These are phyloP conservation scores for Juglanconis sp. DNA, from an alignment of 2,329 filamentous ascomycete species.

Conservation along the genomic window DNA sequence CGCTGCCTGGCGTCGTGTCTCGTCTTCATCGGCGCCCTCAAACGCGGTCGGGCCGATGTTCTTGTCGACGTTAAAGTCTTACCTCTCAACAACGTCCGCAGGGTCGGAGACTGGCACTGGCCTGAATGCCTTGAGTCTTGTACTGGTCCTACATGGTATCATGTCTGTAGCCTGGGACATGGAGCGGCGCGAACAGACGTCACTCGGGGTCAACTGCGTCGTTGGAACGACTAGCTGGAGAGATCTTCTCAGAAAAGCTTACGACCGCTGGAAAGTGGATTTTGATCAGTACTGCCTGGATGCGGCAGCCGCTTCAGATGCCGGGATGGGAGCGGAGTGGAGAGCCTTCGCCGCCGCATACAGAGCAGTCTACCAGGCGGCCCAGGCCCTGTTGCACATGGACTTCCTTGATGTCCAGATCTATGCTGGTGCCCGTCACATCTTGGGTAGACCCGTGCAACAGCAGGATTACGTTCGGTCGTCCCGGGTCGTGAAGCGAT, in stretches of 20 bases:
- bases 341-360: slow-evolving; percentile 46
- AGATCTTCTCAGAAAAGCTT: slow-evolving; percentile 47
- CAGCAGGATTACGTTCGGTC: slow-evolving; percentile 47
- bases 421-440: slow-evolving; percentile 56
- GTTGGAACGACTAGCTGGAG: slow-evolving; percentile 39
- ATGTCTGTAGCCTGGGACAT: slow-evolving; percentile 64
- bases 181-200: slow-evolving; percentile 59
- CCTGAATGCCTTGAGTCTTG: slow-evolving; percentile 49
- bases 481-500: slow-evolving; percentile 48
- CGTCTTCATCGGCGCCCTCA: not conserved
- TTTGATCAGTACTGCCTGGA: slow-evolving; percentile 50
- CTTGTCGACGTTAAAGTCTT: slow-evolving; percentile 52
- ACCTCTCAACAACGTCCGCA: slow-evolving; percentile 43
- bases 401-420: slow-evolving; percentile 62
- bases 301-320: slow-evolving; percentile 15
- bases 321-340: slow-evolving; percentile 34
- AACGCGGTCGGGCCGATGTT: slow-evolving; percentile 44
- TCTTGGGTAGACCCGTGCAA: slow-evolving; percentile 53
- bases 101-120: slow-evolving; percentile 30
- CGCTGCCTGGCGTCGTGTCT: not conserved
- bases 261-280: slow-evolving; percentile 56
- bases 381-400: slow-evolving; percentile 53
- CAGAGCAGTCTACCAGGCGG: slow-evolving; percentile 56
- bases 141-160: slow-evolving; percentile 56
- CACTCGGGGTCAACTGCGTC: slow-evolving; percentile 41